Percentiles rank a stretch among this genome's conserved stretches.
These are phyloP conservation scores for Mortierella sp. DNA, from an alignment of 371 early-diverging fungal genomes.

Conservation along the genomic window DNA sequence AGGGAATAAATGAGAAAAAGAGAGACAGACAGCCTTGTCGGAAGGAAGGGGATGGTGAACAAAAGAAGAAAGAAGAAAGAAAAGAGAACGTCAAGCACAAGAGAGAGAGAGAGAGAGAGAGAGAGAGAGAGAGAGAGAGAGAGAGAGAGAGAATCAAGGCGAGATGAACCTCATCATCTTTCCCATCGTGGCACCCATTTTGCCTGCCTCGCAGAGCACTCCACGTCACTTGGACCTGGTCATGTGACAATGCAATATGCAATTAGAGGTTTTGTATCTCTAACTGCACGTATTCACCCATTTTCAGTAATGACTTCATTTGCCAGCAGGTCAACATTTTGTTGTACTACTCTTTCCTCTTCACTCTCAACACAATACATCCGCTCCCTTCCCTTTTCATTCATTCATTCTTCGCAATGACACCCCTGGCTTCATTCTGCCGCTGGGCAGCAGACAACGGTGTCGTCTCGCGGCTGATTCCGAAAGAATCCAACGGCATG, in stretches of 20 bases:
- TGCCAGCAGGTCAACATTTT: too few species aligned
- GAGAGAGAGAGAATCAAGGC: neutral
- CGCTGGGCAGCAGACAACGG: slow-evolving; percentile 27
- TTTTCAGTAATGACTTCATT: neutral
- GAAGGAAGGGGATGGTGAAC: too few species aligned
- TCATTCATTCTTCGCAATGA: slow-evolving; percentile 1
- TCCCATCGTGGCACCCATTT: neutral
- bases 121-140: too few species aligned
- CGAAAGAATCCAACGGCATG: slow-evolving; percentile 34
- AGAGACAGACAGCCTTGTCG: too few species aligned
- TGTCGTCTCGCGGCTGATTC: slow-evolving; percentile 7
- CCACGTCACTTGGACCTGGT: neutral
- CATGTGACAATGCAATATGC: neutral
- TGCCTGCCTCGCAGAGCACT: neutral
- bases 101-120: neutral
- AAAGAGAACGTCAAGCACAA: neutral
- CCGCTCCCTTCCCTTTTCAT: neutral
- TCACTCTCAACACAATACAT: neutral
- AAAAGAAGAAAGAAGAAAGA: too few species aligned
- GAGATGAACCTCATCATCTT: slow-evolving; percentile 6
- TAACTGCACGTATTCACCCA: neutral
- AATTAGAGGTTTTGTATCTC: neutral
- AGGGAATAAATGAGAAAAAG: neutral
- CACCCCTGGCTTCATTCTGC: slow-evolving; percentile 19
- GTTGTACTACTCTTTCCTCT: too few species aligned